Conservation (phyloP, 78 protist genomes). For the Dictyostelium intermedium region DNA sequence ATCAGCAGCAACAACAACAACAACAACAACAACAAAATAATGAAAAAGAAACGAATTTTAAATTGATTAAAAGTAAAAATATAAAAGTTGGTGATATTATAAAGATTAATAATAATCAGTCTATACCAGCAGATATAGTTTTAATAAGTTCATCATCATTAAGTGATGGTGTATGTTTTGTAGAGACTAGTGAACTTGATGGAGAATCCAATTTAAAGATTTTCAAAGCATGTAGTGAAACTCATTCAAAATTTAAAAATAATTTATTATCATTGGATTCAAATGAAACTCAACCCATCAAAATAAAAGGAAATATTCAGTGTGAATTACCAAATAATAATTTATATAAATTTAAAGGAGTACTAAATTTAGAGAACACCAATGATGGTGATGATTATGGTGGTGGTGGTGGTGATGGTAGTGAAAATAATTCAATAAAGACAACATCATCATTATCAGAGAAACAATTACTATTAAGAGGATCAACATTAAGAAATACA, state of each 20-base stretch:
- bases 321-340: conserved; percentile 29
- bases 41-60: background rate
- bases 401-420: background rate
- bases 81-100: conserved; percentile 67
- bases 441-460: background rate
- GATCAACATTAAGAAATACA: conserved; percentile 54
- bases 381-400: background rate
- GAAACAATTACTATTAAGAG: background rate
- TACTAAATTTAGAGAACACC: background rate
- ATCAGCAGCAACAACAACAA: background rate
- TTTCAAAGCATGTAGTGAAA: conserved; percentile 15
- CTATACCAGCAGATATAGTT: conserved; percentile 68
- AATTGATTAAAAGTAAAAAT: background rate
- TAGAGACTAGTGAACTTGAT: conserved; percentile 72
- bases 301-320: background rate
- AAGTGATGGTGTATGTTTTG: conserved; percentile 47
- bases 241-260: background rate
- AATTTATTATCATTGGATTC: background rate
- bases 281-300: background rate
- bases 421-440: background rate
- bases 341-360: conserved; percentile 21
- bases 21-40: background rate
- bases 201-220: conserved; percentile 42
- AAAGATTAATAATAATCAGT: conserved; percentile 1
- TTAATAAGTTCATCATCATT: background rate